phyloP scores from a whole-genome alignment of 352 stramenopile genomes.

The Stramenopiles sp. region DNA sequence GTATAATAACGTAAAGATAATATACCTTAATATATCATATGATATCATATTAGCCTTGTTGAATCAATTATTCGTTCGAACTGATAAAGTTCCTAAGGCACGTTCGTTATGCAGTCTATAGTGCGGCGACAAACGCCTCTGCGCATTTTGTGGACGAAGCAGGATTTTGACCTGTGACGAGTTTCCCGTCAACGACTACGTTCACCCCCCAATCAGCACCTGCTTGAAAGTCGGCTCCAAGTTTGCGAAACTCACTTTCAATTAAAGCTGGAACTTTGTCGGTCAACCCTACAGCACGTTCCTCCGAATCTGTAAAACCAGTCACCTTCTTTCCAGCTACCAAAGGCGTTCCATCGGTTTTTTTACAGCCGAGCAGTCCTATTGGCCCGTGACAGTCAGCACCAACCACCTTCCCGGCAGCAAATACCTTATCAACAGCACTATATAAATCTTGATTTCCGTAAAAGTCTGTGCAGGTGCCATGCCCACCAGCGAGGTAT shows the following conservation, averaged over 20 bases:
- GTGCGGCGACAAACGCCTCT: conserved; percentile 29
- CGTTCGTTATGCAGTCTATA: too few species aligned
- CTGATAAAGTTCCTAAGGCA: too few species aligned
- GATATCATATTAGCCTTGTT: too few species aligned
- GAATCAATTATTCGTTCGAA: too few species aligned
- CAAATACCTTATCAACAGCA: conserved; percentile 31
- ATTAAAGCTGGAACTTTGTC: conserved; percentile 35
- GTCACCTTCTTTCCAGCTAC: conserved; percentile 33
- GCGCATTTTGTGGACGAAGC: conserved; percentile 27
- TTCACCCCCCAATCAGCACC: conserved; percentile 32
- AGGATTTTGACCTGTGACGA: conserved; percentile 48
- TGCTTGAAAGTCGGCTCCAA: conserved; percentile 36
- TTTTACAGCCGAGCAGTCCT: conserved; percentile 29
- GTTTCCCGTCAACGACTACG: conserved; percentile 35
- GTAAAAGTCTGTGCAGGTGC: conserved; percentile 33
- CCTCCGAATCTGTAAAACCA: conserved; percentile 42
- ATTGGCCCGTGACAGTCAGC: conserved; percentile 39
- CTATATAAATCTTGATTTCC: conserved; percentile 28
- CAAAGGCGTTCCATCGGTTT: conserved; percentile 28
- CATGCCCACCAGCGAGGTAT: conserved; percentile 34
- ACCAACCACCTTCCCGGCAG: conserved; percentile 30
- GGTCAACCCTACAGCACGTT: conserved; percentile 30
- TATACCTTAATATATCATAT: too few species aligned
- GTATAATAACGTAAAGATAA: too few species aligned
- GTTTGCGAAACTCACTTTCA: conserved; percentile 36